Base-by-base conservation (phyloP, 2,329 filamentous ascomycete genomes). In the Chaetomium olivaceum region DNA sequence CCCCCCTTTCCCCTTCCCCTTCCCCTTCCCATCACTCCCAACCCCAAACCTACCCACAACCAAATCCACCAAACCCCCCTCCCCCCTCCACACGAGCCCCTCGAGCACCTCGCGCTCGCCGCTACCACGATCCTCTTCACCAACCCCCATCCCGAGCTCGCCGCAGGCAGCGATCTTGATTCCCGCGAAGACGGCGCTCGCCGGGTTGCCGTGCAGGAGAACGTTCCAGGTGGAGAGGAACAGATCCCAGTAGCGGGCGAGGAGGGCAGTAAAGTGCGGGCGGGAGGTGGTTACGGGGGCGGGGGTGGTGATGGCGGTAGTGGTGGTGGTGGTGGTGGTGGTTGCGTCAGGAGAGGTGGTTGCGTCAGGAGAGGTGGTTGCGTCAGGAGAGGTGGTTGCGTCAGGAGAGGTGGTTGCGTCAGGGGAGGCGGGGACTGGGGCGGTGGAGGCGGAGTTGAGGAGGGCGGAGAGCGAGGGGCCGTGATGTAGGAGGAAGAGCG, bases 51-150 rank as follows among this genome's bases (percentile, higher is more conserved):
- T 89, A 52, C 91, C 93, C 3, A 97, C 93, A 51, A 97, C 82
- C 58, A 98, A 77, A 77, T 99, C 95, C 6, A 96, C 85, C 48
- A 99, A 82, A 0, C 95, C 36, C 3, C 39, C 95, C 60, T 95
- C 89, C 27, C 92, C 91, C 63, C 91, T 84, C 11, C 83, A 84
- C 1, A 92, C 87, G 68, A 97, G 87, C n/a, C 92, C 92, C 76
- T 98, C 94, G 1, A 99, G 81, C 0, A 98, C 94, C 72, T 96
- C 94, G 72, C 94, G 85, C 79, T 98, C 94, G 36, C 93, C 93
- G 75, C 94, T 97, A 4, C 94, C 94, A 76, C 93, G 90, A 63
- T 97, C 92, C 79, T 98, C 95, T 76, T 98, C 95, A 21, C 95
- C 95, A 1, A 98, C 95, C 0, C 95, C 95, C 55, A 97, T 87